These are phyloP conservation scores for Persicaria tinctoria DNA, from an alignment of 148 eudicot genomes.

Conservation along the genomic window DNA sequence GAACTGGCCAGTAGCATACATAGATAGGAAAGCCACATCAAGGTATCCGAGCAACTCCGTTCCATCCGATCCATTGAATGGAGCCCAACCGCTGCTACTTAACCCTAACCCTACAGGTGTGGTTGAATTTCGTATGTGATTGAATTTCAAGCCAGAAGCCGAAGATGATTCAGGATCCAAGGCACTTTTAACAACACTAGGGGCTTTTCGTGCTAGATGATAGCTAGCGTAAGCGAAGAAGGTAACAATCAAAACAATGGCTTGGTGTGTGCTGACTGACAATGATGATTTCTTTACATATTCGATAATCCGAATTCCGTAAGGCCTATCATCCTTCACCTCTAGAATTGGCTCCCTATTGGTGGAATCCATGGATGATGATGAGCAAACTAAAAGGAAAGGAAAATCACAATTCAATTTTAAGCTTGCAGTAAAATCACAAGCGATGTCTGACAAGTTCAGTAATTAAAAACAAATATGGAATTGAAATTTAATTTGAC, in stretches of 20 bases:
- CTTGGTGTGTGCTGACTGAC: constrained; percentile 69
- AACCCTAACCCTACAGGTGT: neutral
- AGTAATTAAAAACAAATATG: too few relatives aligned
- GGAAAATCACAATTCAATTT: neutral
- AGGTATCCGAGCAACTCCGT: constrained; percentile 72
- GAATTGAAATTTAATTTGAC: neutral
- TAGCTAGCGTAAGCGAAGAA: constrained; percentile 70
- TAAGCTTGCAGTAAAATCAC: neutral
- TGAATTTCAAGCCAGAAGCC: constrained; percentile 16
- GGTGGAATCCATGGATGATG: constrained; percentile 36
- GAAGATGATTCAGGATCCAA: constrained; percentile 55
- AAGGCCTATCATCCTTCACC: constrained; percentile 45
- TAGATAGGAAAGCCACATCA: constrained; percentile 74
- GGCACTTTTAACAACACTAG: constrained; percentile 78
- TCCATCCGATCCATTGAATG: constrained; percentile 65
- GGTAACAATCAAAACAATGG: constrained; percentile 57
- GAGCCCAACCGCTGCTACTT: constrained; percentile 62
- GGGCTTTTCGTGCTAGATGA: constrained; percentile 74
- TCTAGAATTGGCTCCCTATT: constrained; percentile 24
- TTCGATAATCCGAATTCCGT: constrained; percentile 55
- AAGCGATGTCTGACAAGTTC: neutral
- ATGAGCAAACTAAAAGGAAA: neutral
- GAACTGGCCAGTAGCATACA: constrained; percentile 69
- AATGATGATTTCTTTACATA: constrained; percentile 31
- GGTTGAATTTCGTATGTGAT: neutral